A percentile compares a stretch with the other conserved stretches of the same genome.
Conservation (phyloP, 1,284 basidiomycete species). For the Apiotrichum domesticum region DNA sequence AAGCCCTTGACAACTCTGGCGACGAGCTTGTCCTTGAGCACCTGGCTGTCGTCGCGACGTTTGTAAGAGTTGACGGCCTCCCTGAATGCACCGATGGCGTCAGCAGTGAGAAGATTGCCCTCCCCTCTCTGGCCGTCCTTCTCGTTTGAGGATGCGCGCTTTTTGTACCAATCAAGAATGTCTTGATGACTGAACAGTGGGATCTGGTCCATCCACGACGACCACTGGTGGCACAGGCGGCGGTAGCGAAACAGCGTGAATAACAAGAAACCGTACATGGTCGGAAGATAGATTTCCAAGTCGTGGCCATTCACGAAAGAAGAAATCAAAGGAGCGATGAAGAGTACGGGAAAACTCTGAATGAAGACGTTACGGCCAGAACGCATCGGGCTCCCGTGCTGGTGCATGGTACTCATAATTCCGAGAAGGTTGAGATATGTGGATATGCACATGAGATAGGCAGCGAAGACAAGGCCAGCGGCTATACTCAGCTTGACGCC, state of each 20-base stretch:
- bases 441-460: slow-evolving; percentile 8
- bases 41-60: background rate
- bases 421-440: slow-evolving; percentile 14
- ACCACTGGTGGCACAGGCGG: slow-evolving; percentile 10
- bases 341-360: slow-evolving; percentile 3
- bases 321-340: slow-evolving; percentile 2
- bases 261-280: slow-evolving; percentile 8
- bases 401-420: slow-evolving; percentile 13
- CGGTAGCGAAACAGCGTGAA: slow-evolving; percentile 5
- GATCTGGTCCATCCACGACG: slow-evolving; percentile 10
- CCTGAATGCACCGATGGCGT: background rate
- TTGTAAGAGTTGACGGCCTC: slow-evolving; percentile 1
- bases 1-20: slow-evolving; percentile 3
- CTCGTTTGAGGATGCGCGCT: background rate
- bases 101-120: background rate
- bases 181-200: slow-evolving; percentile 3
- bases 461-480: slow-evolving; percentile 8
- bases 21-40: slow-evolving; percentile 6
- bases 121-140: slow-evolving; percentile 1
- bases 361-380: slow-evolving; percentile 12
- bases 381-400: slow-evolving; percentile 10
- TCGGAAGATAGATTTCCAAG: slow-evolving; percentile 9
- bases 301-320: slow-evolving; percentile 10
- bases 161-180: slow-evolving; percentile 7
- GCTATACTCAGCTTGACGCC: background rate